Percentiles rank a stretch among this genome's conserved stretches.
phyloP scores from a whole-genome alignment of 768 basidiomycete genomes.

The Trametes sanguinea region DNA sequence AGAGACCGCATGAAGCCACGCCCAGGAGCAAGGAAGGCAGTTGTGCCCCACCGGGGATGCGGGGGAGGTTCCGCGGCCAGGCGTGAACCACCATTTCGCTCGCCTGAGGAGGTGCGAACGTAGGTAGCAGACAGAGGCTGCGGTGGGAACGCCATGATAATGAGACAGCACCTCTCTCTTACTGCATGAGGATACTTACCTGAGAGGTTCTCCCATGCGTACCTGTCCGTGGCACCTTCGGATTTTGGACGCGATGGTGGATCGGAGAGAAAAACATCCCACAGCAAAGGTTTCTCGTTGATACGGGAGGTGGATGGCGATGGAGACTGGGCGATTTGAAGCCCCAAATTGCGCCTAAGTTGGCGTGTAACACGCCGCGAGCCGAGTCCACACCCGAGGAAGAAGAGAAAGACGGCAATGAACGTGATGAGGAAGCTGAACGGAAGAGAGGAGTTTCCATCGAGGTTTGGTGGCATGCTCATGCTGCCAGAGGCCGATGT shows the following conservation, averaged over 20 bases:
- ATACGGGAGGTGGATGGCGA: slow-evolving; percentile 1
- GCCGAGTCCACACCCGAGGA: slow-evolving; percentile 33
- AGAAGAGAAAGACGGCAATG: slow-evolving; percentile 33
- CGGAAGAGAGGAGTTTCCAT: slow-evolving; percentile 26
- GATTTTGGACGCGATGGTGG: neutral
- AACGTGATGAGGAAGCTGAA: slow-evolving; percentile 36
- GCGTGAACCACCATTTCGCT: neutral
- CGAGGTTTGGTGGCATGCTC: neutral
- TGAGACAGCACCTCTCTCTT: neutral
- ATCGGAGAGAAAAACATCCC: slow-evolving; percentile 24
- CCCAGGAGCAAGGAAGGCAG: neutral
- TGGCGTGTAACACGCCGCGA: slow-evolving; percentile 28
- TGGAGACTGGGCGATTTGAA: slow-evolving; percentile 1
- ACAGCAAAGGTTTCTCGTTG: slow-evolving; percentile 22
- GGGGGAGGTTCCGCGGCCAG: neutral
- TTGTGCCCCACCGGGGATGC: slow-evolving; percentile 1
- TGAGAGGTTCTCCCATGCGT: slow-evolving; percentile 22
- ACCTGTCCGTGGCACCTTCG: neutral
- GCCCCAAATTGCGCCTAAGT: slow-evolving; percentile 26
- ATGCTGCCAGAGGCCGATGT: neutral
- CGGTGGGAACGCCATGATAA: slow-evolving; percentile 4
- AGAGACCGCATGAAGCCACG: slow-evolving; percentile 13
- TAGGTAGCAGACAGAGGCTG: slow-evolving; percentile 20
- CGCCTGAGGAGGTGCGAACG: neutral
- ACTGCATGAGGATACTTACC: slow-evolving; percentile 17